Conservation (phyloP, 164 flowering plant genomes). For the Sedum album region DNA sequence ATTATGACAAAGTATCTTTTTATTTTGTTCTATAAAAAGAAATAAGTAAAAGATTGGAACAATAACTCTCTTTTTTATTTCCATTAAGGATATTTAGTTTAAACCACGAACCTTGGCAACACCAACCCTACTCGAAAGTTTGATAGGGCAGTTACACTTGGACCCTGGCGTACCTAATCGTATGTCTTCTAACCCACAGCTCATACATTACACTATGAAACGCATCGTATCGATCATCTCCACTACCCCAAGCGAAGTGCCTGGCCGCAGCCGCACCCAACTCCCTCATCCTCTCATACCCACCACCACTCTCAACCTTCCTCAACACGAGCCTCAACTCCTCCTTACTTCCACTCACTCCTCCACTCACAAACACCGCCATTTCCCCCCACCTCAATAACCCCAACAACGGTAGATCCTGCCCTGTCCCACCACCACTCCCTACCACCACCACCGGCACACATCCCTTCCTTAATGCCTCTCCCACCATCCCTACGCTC, state of each 20-base stretch:
- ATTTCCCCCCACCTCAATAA: conserved; percentile 61
- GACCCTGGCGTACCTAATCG: conserved; percentile 46
- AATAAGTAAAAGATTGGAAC: no score
- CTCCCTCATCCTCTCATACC: conserved; percentile 34
- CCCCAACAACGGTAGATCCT: conserved; percentile 62
- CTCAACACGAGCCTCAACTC: conserved; percentile 28
- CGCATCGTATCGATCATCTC: conserved; percentile 38
- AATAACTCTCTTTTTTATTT: no score
- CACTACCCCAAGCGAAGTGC: conserved; percentile 62
- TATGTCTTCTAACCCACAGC: conserved; percentile 68
- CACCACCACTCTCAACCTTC: conserved; percentile 13
- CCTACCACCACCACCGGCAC: conserved; percentile 65
- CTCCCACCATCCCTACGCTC: conserved; percentile 27
- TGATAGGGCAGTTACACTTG: no score
- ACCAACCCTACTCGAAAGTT: no score
- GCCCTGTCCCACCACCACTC: conserved; percentile 48
- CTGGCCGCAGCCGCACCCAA: conserved; percentile 37
- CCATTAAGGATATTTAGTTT: no score
- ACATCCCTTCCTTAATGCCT: conserved; percentile 56
- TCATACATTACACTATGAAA: conserved; percentile 62
- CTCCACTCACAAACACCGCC: conserved; percentile 36
- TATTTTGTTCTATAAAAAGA: no score
- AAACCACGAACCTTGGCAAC: no score
- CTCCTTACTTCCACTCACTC: conserved; percentile 19
- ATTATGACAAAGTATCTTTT: no score